Conservation (phyloP, 225 moss, liverwort and hornwort species). For the Thuidium tamariscinum region DNA sequence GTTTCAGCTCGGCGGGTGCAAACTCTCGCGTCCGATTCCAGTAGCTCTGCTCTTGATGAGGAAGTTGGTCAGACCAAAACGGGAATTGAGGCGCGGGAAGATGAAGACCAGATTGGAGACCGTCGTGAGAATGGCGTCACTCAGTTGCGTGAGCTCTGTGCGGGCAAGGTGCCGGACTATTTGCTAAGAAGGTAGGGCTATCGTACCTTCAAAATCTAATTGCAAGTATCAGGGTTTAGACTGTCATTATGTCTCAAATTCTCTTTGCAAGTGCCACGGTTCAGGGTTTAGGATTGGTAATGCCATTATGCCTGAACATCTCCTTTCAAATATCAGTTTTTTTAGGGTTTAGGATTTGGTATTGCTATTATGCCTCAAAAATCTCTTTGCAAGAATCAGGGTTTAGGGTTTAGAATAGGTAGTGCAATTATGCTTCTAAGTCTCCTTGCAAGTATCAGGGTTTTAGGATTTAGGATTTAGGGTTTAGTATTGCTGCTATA, state of each 20-base stretch:
- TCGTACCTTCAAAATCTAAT: neutral
- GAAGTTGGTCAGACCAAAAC: neutral
- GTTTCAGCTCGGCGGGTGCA: neutral
- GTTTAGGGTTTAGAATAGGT: no score
- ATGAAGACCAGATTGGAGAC: neutral
- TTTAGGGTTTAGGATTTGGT: neutral
- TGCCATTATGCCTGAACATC: neutral
- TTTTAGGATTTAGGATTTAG: neutral
- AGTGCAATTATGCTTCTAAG: neutral
- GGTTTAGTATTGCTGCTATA: neutral
- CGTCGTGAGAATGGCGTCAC: neutral
- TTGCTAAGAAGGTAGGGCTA: constrained; percentile 19
- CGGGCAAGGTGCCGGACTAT: constrained; percentile 29
- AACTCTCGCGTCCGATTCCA: neutral
- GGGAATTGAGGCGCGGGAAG: neutral
- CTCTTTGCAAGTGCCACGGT: neutral
- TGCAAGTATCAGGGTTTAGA: neutral
- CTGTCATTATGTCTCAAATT: neutral
- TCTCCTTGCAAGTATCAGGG: neutral
- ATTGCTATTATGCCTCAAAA: neutral
- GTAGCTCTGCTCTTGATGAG: constrained; percentile 1
- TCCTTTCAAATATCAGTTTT: neutral
- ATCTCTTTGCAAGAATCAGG: neutral
- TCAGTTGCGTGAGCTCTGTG: constrained; percentile 23
- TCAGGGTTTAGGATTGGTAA: neutral